Percentiles rank a stretch among this genome's conserved stretches.
These are phyloP conservation scores for Fusarium secorum DNA, from an alignment of 2,329 filamentous ascomycete species.

Conservation along the genomic window DNA sequence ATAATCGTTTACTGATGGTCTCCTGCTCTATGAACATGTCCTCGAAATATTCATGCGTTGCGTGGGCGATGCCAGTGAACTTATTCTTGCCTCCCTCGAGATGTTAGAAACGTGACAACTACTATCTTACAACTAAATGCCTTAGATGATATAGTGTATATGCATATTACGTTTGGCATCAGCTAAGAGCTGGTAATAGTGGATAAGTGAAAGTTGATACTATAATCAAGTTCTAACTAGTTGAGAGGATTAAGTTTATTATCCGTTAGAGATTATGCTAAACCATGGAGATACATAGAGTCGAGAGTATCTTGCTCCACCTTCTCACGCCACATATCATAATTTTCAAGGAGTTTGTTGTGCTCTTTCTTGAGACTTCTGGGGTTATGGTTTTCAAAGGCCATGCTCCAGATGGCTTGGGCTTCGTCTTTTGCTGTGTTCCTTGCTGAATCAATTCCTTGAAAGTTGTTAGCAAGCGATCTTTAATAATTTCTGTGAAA, in stretches of 20 bases:
- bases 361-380: background rate
- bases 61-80: fast-evolving
- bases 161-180: background rate
- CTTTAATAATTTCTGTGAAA: fast-evolving
- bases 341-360: background rate
- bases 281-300: background rate
- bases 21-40: fast-evolving
- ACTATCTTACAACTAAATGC: too few species aligned
- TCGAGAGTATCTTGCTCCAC: background rate
- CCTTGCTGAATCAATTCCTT: conserved; percentile 10
- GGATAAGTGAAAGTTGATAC: background rate
- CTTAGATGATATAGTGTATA: background rate
- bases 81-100: background rate
- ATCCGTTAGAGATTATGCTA: background rate
- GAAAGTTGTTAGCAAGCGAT: fast-evolving
- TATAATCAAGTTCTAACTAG: fast-evolving
- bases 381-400: conserved; percentile 1
- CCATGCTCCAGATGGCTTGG: conserved; percentile 22
- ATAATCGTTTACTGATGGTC: background rate
- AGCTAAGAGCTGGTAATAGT: too few species aligned
- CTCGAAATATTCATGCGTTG: background rate
- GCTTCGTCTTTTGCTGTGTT: conserved; percentile 12
- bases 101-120: background rate
- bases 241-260: background rate
- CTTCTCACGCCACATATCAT: background rate